phyloP scores from a whole-genome alignment of 169 alveolate species.

The Plasmodium coatneyi region DNA sequence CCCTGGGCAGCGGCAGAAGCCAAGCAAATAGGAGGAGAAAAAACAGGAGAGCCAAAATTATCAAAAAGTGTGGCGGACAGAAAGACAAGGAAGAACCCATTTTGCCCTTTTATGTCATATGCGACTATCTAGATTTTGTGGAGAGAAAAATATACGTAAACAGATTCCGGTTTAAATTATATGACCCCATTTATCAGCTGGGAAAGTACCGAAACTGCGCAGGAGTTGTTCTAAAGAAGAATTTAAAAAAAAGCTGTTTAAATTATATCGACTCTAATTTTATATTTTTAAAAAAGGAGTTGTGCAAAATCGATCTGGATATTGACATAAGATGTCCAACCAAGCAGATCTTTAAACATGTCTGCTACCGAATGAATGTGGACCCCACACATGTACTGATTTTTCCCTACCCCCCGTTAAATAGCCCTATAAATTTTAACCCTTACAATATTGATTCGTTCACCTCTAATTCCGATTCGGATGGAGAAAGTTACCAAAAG shows the following conservation, averaged over 20 bases:
- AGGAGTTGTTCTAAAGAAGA: conserved; percentile 48
- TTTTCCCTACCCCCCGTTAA: conserved; percentile 78
- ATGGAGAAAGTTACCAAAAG: conserved; percentile 11
- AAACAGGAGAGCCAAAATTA: conserved; percentile 3
- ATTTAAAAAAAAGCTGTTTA: conserved; percentile 52
- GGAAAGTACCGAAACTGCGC: conserved; percentile 74
- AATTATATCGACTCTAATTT: conserved; percentile 72
- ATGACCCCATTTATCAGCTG: conserved; percentile 73
- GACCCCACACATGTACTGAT: conserved; percentile 85
- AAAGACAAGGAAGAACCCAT: conserved; percentile 62
- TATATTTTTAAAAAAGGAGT: conserved; percentile 63
- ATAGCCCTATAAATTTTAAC: conserved; percentile 51
- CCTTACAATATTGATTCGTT: conserved; percentile 75
- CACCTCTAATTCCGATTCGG: conserved; percentile 27
- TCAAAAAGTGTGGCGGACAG: conserved; percentile 61
- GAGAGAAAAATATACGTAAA: conserved; percentile 61
- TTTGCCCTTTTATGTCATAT: conserved; percentile 64
- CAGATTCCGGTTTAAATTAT: conserved; percentile 55
- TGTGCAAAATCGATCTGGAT: conserved; percentile 61
- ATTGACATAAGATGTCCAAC: conserved; percentile 84
- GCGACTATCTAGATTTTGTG: conserved; percentile 68
- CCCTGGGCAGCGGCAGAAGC: background rate
- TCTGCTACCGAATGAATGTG: conserved; percentile 83
- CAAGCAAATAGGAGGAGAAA: background rate
- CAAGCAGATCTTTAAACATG: conserved; percentile 81